These are phyloP conservation scores for Rhodamnia rubescens DNA, from an alignment of 345 rosid genomes.

Conservation along the genomic window DNA sequence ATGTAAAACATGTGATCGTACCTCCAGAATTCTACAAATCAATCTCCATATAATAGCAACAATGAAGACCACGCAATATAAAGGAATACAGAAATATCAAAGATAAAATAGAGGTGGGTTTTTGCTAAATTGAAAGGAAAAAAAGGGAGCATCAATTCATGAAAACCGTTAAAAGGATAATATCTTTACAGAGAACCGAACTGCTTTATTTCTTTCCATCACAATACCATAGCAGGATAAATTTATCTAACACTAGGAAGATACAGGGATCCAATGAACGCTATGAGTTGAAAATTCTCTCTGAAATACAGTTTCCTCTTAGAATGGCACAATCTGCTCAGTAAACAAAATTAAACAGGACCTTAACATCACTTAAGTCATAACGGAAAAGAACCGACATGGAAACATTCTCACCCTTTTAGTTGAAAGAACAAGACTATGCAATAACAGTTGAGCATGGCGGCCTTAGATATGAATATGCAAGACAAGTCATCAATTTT, in stretches of 20 bases:
- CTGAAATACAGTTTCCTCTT: background rate
- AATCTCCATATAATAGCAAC: background rate
- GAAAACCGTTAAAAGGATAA: background rate
- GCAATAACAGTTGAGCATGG: background rate
- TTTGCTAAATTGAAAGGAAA: background rate
- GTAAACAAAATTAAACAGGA: background rate
- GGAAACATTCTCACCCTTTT: background rate
- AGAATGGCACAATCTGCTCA: background rate
- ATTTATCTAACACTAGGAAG: background rate
- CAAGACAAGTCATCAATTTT: background rate
- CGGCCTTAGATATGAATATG: background rate
- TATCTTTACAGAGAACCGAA: background rate
- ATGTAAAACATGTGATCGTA: background rate
- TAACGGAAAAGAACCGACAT: background rate
- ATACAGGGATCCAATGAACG: background rate
- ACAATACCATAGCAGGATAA: background rate
- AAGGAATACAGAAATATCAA: background rate
- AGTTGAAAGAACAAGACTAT: background rate
- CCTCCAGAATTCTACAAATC: background rate
- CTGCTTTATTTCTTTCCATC: background rate
- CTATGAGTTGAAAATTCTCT: background rate
- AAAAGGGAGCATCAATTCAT: background rate
- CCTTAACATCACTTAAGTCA: background rate
- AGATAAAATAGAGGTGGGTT: background rate
- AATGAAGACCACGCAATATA: background rate